Percentiles rank a stretch among this genome's conserved stretches.
These are phyloP conservation scores for Cephalotrichum gorgonifer DNA, from an alignment of 2,329 filamentous ascomycete species.

Conservation along the genomic window DNA sequence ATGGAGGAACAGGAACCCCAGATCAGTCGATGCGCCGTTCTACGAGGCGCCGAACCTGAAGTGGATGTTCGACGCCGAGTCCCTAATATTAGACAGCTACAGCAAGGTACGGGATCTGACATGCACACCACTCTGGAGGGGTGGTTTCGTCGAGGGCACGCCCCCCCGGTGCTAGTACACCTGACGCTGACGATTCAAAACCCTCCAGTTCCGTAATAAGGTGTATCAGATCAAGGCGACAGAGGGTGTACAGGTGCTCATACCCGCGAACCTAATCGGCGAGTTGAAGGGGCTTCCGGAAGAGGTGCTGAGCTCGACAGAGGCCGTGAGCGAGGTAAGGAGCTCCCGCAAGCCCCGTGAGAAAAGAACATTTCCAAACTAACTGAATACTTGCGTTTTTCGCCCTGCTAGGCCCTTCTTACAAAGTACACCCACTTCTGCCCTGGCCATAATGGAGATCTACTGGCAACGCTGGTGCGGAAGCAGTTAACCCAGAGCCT, in stretches of 20 bases:
- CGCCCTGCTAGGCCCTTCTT: conserved; percentile 31
- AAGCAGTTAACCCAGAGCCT: conserved; percentile 38
- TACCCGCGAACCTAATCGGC: conserved; percentile 31
- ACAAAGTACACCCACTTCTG: conserved; percentile 40
- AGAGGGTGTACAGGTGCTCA: conserved; percentile 36
- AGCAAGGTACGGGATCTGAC: conserved; percentile 25
- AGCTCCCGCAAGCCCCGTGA: not conserved
- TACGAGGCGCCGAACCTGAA: conserved; percentile 37
- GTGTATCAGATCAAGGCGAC: conserved; percentile 41
- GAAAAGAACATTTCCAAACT: not conserved
- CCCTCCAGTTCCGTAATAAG: conserved; percentile 31
- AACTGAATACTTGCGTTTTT: not conserved
- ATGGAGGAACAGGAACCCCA: conserved; percentile 21
- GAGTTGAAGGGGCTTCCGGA: conserved; percentile 39
- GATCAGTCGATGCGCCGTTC: conserved; percentile 27
- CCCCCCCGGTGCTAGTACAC: too few relatives aligned
- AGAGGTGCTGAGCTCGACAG: conserved; percentile 34
- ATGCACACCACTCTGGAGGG: not conserved
- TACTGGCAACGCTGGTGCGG: conserved; percentile 31
- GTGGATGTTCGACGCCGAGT: conserved; percentile 41
- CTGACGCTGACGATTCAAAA: too few relatives aligned
- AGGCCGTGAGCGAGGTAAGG: conserved; percentile 35
- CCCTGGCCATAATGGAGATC: conserved; percentile 33
- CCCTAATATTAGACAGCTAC: conserved; percentile 36
- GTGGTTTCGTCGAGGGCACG: too few relatives aligned